Percentiles rank a stretch among this genome's conserved stretches.
These are phyloP conservation scores for Monosporascus sp. DNA, from an alignment of 2,329 filamentous ascomycete species.

Conservation along the genomic window DNA sequence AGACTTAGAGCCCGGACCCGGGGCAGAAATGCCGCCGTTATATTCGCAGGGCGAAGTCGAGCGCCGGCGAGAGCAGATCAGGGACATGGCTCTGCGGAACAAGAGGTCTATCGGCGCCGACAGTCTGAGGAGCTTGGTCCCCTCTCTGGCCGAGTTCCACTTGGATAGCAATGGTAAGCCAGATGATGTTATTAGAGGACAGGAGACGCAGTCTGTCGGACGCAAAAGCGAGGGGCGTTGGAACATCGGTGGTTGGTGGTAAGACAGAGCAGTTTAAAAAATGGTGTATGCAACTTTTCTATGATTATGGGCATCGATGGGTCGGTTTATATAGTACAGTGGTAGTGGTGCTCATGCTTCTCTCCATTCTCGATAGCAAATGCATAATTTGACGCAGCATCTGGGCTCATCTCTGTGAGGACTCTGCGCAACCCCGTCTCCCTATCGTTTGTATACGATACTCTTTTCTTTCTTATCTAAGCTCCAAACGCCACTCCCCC, in stretches of 20 bases:
- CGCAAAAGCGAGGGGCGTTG: constrained; percentile 18
- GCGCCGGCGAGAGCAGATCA: constrained; percentile 15
- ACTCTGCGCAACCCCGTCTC: too few relatives aligned
- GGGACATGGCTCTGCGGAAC: constrained; percentile 21
- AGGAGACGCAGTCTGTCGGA: constrained; percentile 8
- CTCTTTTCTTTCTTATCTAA: not conserved
- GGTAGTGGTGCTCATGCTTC: not conserved
- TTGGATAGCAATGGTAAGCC: constrained; percentile 10
- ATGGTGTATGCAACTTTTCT: not conserved
- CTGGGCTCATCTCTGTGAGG: too few relatives aligned
- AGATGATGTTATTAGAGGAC: constrained; percentile 1
- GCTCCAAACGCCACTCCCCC: not conserved
- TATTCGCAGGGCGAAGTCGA: constrained; percentile 12
- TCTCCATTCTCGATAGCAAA: not conserved
- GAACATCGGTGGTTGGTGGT: constrained; percentile 23
- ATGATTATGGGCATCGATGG: not conserved
- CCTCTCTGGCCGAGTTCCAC: constrained; percentile 15
- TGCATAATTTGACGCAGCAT: not conserved
- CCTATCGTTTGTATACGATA: not conserved
- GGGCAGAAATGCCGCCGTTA: not conserved
- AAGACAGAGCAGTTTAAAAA: not conserved
- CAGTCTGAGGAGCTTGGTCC: constrained; percentile 24
- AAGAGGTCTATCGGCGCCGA: constrained; percentile 23
- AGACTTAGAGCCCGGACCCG: not conserved
- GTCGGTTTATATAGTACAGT: not conserved